Conservation (phyloP, 768 basidiomycete genomes). For the Kwoniella dendrophila region DNA sequence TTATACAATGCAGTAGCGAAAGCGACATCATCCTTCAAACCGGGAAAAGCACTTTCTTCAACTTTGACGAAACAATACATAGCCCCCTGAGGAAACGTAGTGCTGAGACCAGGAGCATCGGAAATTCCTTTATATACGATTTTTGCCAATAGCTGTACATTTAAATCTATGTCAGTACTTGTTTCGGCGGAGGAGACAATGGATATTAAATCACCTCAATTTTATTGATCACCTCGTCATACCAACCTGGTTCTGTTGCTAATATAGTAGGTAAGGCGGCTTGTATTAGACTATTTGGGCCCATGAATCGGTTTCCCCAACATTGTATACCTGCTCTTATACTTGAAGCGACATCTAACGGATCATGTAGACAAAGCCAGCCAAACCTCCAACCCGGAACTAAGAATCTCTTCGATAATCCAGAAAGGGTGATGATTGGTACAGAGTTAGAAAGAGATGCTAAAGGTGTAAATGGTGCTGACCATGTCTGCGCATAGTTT, state of each 20-base stretch:
- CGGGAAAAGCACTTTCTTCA: conserved; percentile 35
- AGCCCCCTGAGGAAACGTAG: conserved; percentile 40
- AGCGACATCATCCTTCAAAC: conserved; percentile 46
- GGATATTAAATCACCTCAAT: conserved; percentile 37
- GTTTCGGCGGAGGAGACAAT: background rate
- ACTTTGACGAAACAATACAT: conserved; percentile 51
- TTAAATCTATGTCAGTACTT: background rate
- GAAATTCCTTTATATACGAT: conserved; percentile 33
- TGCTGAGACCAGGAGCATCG: conserved; percentile 41
- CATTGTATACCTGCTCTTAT: conserved; percentile 47
- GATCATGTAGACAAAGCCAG: conserved; percentile 56
- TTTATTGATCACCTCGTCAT: conserved; percentile 44
- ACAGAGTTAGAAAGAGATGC: conserved; percentile 48
- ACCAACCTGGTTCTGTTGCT: conserved; percentile 41
- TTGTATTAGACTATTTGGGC: conserved; percentile 51
- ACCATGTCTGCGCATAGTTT: conserved; percentile 40
- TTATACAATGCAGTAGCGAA: conserved; percentile 48
- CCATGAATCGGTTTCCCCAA: conserved; percentile 55
- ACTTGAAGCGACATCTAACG: conserved; percentile 42
- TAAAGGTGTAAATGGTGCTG: conserved; percentile 52
- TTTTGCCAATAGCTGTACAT: conserved; percentile 34
- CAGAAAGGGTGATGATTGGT: conserved; percentile 54
- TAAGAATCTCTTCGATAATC: conserved; percentile 57
- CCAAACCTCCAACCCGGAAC: conserved; percentile 57
- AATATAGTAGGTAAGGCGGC: conserved; percentile 49